phyloP scores from a whole-genome alignment of 345 rosid species.

The Salix suchowensis region DNA sequence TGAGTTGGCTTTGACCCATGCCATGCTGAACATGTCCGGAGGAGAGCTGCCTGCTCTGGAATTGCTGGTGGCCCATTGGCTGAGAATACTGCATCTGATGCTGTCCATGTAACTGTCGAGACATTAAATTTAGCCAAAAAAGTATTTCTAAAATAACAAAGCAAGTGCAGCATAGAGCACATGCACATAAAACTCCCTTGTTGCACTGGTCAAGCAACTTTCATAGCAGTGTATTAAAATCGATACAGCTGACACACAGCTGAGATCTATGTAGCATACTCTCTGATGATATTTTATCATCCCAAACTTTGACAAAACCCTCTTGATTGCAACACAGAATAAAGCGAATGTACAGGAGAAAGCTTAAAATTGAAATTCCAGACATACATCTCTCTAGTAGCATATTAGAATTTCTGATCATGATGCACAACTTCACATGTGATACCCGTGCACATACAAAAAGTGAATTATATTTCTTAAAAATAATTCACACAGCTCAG shows the following conservation, averaged over 20 bases:
- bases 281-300: background rate
- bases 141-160: background rate
- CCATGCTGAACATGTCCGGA: slow-evolving; percentile 72
- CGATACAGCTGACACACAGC: too few relatives aligned
- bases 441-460: background rate
- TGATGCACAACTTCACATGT: background rate
- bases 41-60: slow-evolving; percentile 75
- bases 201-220: too few relatives aligned
- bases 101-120: slow-evolving; percentile 60
- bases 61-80: slow-evolving; percentile 82
- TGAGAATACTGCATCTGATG: slow-evolving; percentile 92
- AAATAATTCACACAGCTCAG: background rate
- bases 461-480: background rate
- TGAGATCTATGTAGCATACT: background rate
- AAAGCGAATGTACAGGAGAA: background rate
- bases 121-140: slow-evolving; percentile 9
- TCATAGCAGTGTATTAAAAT: too few relatives aligned
- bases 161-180: background rate
- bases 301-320: background rate
- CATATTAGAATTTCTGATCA: background rate
- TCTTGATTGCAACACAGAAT: background rate
- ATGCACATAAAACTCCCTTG: background rate
- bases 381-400: background rate
- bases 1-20: slow-evolving; percentile 82
- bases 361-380: background rate